Conservation (phyloP, 192 early-diverging fungal species). For the Diversispora epigaea region DNA sequence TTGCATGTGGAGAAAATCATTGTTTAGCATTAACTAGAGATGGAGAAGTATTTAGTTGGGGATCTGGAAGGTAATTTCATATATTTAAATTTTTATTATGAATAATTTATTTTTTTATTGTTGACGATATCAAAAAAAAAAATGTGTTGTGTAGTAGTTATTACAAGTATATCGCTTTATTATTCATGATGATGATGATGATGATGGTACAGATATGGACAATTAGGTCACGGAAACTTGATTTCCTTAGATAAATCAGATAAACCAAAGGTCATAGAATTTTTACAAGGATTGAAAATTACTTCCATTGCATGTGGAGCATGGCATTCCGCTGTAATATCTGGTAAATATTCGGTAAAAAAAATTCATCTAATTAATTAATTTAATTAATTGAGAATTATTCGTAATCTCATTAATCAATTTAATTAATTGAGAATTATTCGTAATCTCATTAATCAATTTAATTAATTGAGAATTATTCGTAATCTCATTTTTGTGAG, state of each 20-base stretch:
- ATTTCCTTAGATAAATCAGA: conserved; percentile 29
- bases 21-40: conserved; percentile 31
- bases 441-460: too few relatives aligned
- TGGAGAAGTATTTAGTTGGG: conserved; percentile 42
- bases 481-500: too few relatives aligned
- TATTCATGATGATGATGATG: too few relatives aligned
- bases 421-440: too few relatives aligned
- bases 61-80: conserved; percentile 31
- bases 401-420: too few relatives aligned
- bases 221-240: conserved; percentile 42
- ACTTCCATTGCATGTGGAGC: conserved; percentile 41
- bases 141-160: too few relatives aligned
- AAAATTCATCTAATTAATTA: background rate
- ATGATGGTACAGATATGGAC: conserved; percentile 34
- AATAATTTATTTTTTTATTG: too few relatives aligned
- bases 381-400: too few relatives aligned
- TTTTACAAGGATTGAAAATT: conserved; percentile 39
- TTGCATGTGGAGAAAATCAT: conserved; percentile 39
- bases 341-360: background rate
- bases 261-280: conserved; percentile 37
- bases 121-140: too few relatives aligned
- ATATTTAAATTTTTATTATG: background rate
- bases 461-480: too few relatives aligned
- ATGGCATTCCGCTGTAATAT: conserved; percentile 21
- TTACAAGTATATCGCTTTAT: too few relatives aligned